Evolutionary conservation across 163 green algal genomes (phyloP), one percentile per base, ranked within the genome.

Genomic region (Chlorella variabilis): DNA sequence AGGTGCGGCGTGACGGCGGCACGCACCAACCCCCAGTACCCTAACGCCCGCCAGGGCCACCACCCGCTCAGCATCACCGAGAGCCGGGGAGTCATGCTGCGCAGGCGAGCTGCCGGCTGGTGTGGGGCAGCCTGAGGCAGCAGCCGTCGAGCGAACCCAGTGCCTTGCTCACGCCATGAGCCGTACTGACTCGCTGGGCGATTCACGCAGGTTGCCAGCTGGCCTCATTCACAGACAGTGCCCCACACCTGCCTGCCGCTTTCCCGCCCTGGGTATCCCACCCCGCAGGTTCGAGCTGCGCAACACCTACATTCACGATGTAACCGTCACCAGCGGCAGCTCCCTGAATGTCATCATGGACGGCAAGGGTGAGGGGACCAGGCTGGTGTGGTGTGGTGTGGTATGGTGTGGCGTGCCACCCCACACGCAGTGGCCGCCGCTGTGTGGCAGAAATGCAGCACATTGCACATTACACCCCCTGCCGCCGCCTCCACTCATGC

Each of bases 231-330:
- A n/a, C n/a, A n/a, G n/a, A n/a, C n/a, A n/a, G n/a, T n/a, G n/a
- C n/a, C n/a, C 45, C 45, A 15, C 45, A 54, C 45, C 11, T 54
- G n/a, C 45, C 45, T 54, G 45, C 45, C 45, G 45, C 45, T 15
- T 54, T 11, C 15, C 45, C 11, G 11, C 45, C 11, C 11, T 54
- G 11, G 11, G 45, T 54, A 15, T 23, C 15, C n/a, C 7, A 18
- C 17, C 31, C 18, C 36, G 70, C 49, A 77, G 71, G 54, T 45
- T 79, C 33, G 20, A n/a, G 6, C 29, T 79, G 36, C 15, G 20
- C 21, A 31, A n/a, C 36, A 62, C 71, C 9, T 79, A 59, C 54
- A 79, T 79, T 39, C 71, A 79, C 36, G 71, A 79, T n/a, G 42
- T 79, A 34, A 69, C 71, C 11, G 39, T 79, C 51, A 36, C 71